A percentile compares a stretch with the other conserved stretches of the same genome.
Evolutionary conservation across 2,329 filamentous ascomycete genomes (phyloP).

Genomic region (Diaporthe batatas): DNA sequence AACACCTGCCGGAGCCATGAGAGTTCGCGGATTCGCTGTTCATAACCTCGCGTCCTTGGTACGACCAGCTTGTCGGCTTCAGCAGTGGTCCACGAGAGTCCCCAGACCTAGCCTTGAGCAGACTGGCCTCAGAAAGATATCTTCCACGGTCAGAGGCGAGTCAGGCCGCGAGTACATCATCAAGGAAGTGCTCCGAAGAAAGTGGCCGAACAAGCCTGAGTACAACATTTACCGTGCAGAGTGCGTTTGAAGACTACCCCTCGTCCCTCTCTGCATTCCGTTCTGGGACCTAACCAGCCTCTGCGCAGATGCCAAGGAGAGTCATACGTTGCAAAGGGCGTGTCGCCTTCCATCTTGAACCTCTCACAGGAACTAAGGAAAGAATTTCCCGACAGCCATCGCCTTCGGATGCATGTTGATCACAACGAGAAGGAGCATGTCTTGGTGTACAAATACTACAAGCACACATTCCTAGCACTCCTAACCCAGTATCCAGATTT

Average conservation of each 20-base stretch:
- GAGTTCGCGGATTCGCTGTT: too few species aligned
- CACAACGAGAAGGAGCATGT: not conserved
- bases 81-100: too few species aligned
- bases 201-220: not conserved
- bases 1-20: too few species aligned
- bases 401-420: not conserved
- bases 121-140: not conserved
- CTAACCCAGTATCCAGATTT: not conserved
- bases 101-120: not conserved
- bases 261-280: not conserved
- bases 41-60: too few species aligned
- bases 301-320: not conserved
- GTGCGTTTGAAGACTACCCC: not conserved
- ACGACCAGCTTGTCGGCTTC: too few species aligned
- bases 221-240: not conserved
- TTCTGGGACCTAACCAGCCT: not conserved
- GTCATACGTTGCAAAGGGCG: not conserved
- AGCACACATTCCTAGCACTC: not conserved
- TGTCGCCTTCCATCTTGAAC: not conserved
- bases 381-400: not conserved
- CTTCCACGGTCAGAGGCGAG: not conserved
- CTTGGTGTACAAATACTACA: slow-evolving; percentile 1
- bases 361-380: not conserved
- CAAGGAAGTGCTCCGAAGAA: not conserved
- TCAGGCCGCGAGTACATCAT: not conserved